Percentiles rank a stretch among this genome's conserved stretches.
phyloP scores from a whole-genome alignment of 345 rosid species.

The Salix purpurea region DNA sequence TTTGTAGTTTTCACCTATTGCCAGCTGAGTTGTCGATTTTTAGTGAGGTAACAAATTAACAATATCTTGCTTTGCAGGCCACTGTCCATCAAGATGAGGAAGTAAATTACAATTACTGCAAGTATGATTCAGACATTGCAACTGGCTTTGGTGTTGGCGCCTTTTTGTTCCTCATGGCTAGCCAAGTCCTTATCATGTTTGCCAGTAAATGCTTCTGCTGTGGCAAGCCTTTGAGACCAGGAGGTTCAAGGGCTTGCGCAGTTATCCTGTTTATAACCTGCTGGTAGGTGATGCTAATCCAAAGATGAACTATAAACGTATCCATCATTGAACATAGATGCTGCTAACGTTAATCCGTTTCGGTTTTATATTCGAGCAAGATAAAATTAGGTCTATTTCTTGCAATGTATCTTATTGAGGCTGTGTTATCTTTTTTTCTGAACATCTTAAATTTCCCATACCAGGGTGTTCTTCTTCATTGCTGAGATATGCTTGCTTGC shows the following conservation, averaged over 20 bases:
- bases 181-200: conserved; percentile 76
- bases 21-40: background rate
- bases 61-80: conserved; percentile 46
- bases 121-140: conserved; percentile 80
- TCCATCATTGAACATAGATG: background rate
- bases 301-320: background rate
- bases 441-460: background rate
- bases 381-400: background rate
- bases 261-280: conserved; percentile 74
- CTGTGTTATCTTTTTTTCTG: background rate
- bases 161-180: conserved; percentile 59
- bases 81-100: conserved; percentile 45
- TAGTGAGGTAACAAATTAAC: background rate
- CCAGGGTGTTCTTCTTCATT: conserved; percentile 50
- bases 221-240: conserved; percentile 69
- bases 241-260: conserved; percentile 86
- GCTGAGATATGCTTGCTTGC: conserved; percentile 87
- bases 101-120: conserved; percentile 48
- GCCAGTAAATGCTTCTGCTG: conserved; percentile 96
- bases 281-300: conserved; percentile 48
- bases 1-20: background rate
- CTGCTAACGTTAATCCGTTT: background rate
- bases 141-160: conserved; percentile 87
- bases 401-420: background rate
- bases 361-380: background rate